Conservation (phyloP, 495 filamentous ascomycete genomes). For the Neurospora sp. region DNA sequence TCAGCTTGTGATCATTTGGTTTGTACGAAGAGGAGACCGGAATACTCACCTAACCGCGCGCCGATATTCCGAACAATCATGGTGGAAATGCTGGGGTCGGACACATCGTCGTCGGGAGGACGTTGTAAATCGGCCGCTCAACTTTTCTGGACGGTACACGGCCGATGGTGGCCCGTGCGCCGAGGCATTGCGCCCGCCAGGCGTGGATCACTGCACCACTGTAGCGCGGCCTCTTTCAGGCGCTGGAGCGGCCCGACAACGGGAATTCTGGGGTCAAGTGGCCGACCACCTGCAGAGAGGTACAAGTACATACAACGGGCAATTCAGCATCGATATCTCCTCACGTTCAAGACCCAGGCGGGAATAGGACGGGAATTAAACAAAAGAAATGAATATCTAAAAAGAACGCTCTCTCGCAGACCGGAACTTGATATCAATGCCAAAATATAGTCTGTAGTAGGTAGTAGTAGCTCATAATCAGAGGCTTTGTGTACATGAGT, state of each 20-base stretch:
- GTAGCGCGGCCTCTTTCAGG: not conserved
- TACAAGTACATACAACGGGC: not conserved
- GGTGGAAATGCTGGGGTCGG: slow-evolving; percentile 7
- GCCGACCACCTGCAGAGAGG: not conserved
- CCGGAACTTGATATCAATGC: not conserved
- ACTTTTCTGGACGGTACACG: slow-evolving; percentile 18
- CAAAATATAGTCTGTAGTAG: not conserved
- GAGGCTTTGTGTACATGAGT: not conserved
- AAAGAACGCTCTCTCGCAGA: not conserved
- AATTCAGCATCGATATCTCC: not conserved
- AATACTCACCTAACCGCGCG: slow-evolving; percentile 35
- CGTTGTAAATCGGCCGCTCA: slow-evolving; percentile 7
- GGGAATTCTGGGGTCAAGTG: not conserved
- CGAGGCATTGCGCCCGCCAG: not conserved
- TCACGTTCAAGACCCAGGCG: not conserved
- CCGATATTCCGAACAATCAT: slow-evolving; percentile 46
- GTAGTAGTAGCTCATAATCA: not conserved
- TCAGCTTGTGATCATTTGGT: slow-evolving; percentile 9
- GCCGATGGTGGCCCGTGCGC: slow-evolving; percentile 14
- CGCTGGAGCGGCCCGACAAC: not conserved
- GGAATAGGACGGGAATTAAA: not conserved
- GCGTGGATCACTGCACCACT: not conserved
- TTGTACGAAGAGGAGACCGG: not conserved
- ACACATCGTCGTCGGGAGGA: slow-evolving; percentile 5
- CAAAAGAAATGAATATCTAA: not conserved